A percentile compares a stretch with the other conserved stretches of the same genome.
Conservation (phyloP, 768 basidiomycete genomes). For the Lactarius trivialis region DNA sequence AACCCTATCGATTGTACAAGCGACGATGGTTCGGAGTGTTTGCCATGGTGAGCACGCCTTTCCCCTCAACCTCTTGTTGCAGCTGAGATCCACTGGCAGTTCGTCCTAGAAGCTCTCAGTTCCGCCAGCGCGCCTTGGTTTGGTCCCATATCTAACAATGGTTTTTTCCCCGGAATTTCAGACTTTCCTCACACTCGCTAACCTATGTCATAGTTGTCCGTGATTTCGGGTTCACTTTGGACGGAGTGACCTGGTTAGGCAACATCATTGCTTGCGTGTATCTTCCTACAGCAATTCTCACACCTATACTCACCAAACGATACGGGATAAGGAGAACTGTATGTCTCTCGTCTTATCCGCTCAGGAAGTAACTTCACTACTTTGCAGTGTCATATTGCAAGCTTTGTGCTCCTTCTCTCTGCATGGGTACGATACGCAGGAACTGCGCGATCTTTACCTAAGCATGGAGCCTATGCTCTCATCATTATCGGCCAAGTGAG, state of each 20-base stretch:
- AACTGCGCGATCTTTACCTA: conserved; percentile 48
- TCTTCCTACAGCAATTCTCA: conserved; percentile 51
- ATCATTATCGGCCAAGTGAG: conserved; percentile 65
- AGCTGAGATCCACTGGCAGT: conserved; percentile 31
- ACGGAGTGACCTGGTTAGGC: conserved; percentile 76
- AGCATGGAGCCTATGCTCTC: conserved; percentile 51
- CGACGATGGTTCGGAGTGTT: conserved; percentile 58
- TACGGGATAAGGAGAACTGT: conserved; percentile 62
- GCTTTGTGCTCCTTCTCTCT: conserved; percentile 47
- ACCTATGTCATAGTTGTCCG: conserved; percentile 38
- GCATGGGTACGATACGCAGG: conserved; percentile 77
- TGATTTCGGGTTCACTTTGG: conserved; percentile 62
- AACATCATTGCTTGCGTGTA: conserved; percentile 59
- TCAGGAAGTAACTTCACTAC: not conserved
- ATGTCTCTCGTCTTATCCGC: conserved; percentile 27
- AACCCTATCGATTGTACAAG: conserved; percentile 58
- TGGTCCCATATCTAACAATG: conserved; percentile 68
- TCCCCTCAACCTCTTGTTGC: not conserved
- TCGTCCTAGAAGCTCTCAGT: conserved; percentile 55
- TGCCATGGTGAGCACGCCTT: conserved; percentile 58
- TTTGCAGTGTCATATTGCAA: conserved; percentile 57
- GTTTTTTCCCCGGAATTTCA: conserved; percentile 34
- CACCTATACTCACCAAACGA: conserved; percentile 51
- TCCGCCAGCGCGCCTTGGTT: conserved; percentile 74
- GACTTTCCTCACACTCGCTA: not conserved